Evolutionary conservation across 371 early-diverging fungal species (phyloP).

Genomic region (Mucor saturninus): DNA sequence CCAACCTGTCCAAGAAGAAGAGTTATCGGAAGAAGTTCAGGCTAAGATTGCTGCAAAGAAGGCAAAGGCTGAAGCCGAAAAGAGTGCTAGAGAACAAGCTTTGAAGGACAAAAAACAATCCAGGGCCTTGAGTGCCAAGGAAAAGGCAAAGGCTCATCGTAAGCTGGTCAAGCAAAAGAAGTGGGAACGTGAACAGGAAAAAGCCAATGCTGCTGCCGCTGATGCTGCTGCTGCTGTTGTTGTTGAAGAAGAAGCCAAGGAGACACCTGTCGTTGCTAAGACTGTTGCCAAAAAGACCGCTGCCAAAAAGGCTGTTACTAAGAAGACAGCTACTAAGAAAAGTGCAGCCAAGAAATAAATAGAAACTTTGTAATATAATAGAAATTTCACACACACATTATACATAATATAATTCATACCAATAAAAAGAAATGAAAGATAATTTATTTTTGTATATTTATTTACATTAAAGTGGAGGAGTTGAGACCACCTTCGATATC

Average conservation of each 20-base stretch:
- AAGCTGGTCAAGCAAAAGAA: slow-evolving; percentile 21
- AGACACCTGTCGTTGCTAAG: background rate
- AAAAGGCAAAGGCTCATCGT: slow-evolving; percentile 24
- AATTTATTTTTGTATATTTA: slow-evolving; percentile 1
- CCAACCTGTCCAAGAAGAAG: slow-evolving; percentile 1
- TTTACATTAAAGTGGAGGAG: slow-evolving; percentile 33
- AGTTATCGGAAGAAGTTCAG: slow-evolving; percentile 11
- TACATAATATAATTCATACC: slow-evolving; percentile 1
- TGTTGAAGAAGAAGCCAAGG: background rate
- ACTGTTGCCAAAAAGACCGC: slow-evolving; percentile 1
- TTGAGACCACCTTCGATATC: slow-evolving; percentile 64
- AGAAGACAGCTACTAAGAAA: background rate
- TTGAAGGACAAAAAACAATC: slow-evolving; percentile 18
- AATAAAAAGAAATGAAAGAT: background rate
- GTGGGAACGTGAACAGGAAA: slow-evolving; percentile 20
- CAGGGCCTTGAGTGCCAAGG: slow-evolving; percentile 11
- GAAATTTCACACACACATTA: background rate
- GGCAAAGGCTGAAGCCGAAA: slow-evolving; percentile 6
- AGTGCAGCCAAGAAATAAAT: slow-evolving; percentile 11
- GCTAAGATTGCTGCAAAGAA: slow-evolving; percentile 19
- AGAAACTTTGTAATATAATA: slow-evolving; percentile 1
- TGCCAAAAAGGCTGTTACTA: background rate
- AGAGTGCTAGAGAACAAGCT: slow-evolving; percentile 4
- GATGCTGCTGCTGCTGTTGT: background rate
- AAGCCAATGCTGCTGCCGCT: slow-evolving; percentile 8